Conservation (phyloP, 192 early-diverging fungal species). For the Backusella morwellensis region DNA sequence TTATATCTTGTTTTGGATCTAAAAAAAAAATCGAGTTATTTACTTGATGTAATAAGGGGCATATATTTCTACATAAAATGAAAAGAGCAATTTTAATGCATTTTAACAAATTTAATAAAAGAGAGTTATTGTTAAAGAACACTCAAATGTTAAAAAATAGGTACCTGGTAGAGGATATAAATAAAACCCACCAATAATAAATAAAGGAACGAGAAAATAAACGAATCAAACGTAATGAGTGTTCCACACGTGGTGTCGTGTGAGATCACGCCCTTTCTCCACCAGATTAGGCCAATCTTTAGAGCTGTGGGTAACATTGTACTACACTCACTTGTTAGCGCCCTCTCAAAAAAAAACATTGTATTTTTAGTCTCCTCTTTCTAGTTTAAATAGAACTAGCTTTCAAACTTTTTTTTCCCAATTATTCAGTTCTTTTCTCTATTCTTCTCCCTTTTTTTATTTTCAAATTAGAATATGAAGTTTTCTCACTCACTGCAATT, state of each 20-base stretch:
- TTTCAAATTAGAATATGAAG: conserved; percentile 63
- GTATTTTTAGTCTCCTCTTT: not conserved
- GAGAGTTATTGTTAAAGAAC: not conserved
- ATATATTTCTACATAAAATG: not conserved
- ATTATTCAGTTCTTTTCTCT: conserved; percentile 4
- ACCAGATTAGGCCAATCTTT: not conserved
- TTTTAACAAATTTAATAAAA: not conserved
- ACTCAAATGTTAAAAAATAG: not conserved
- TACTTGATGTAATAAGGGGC: not conserved
- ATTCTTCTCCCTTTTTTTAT: not conserved
- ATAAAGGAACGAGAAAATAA: not conserved
- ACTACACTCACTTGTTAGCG: not conserved
- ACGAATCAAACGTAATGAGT: not conserved
- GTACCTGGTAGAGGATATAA: not conserved
- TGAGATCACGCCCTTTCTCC: not conserved
- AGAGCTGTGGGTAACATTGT: not conserved
- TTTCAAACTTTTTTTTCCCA: conserved; percentile 11
- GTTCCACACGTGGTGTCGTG: conserved; percentile 16
- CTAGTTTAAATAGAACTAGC: conserved; percentile 8
- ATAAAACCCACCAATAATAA: conserved; percentile 2
- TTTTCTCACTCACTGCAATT: conserved; percentile 91
- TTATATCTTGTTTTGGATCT: not conserved
- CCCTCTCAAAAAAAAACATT: not conserved
- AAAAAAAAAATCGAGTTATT: not conserved
- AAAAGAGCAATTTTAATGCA: not conserved